phyloP scores from a whole-genome alignment of 169 alveolate species.

The Plasmodium adleri region DNA sequence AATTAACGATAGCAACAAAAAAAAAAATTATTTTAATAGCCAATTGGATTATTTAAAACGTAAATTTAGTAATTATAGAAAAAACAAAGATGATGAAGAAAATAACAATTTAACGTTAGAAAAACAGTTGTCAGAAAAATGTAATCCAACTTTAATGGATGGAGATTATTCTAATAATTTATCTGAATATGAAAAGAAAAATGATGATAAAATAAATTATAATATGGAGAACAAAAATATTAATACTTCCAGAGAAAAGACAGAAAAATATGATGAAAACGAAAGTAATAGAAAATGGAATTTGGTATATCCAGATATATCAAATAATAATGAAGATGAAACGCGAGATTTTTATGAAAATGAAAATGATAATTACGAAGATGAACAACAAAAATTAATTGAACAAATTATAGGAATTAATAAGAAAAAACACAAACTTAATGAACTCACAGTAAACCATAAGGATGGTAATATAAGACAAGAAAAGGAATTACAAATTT shows the following conservation, averaged over 20 bases:
- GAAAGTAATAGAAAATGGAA: conserved; percentile 1
- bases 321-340: not conserved
- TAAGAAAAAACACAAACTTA: not conserved
- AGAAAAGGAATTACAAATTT: not conserved
- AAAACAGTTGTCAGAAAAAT: not conserved
- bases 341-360: not conserved
- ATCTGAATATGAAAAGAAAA: conserved; percentile 6
- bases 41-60: conserved; percentile 9
- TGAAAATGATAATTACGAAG: conserved; percentile 10
- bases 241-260: not conserved
- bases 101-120: not conserved
- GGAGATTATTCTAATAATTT: not conserved
- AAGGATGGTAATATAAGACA: conserved; percentile 6
- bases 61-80: conserved; percentile 12
- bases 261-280: not conserved
- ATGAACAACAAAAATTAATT: conserved; percentile 5
- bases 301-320: not conserved
- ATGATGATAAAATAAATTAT: not conserved
- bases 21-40: conserved; percentile 39
- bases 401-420: conserved; percentile 2
- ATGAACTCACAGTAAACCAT: conserved; percentile 7
- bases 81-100: conserved; percentile 14
- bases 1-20: not conserved
- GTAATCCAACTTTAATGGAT: not conserved
- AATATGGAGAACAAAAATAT: not conserved